These are phyloP conservation scores for Euphrasia arctica DNA, from an alignment of 305 asterid genomes.

Conservation along the genomic window DNA sequence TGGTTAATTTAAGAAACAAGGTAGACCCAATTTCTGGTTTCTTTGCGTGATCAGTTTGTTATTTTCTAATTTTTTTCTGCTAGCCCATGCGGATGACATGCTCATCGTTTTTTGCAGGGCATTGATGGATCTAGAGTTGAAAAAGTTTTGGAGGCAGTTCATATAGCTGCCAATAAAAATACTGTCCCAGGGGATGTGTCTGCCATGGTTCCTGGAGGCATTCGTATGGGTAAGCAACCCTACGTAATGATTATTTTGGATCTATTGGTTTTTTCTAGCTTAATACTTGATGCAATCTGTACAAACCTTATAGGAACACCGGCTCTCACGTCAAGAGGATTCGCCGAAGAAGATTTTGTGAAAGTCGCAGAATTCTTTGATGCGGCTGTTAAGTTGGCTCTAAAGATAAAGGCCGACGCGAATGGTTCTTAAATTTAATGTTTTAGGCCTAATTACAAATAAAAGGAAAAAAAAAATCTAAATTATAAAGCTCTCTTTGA, in stretches of 20 bases:
- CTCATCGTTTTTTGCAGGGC: slow-evolving; percentile 45
- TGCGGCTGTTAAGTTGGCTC: slow-evolving; percentile 84
- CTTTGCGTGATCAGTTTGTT: slow-evolving; percentile 9
- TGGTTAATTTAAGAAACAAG: slow-evolving; percentile 78
- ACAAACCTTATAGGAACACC: slow-evolving; percentile 62
- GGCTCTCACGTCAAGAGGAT: slow-evolving; percentile 93
- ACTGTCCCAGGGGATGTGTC: slow-evolving; percentile 98
- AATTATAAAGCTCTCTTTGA: no score
- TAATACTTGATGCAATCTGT: slow-evolving; percentile 19
- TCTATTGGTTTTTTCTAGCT: slow-evolving; percentile 4
- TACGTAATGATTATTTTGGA: not conserved
- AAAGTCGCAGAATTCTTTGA: slow-evolving; percentile 88
- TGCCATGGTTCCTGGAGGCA: slow-evolving; percentile 99
- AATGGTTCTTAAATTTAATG: slow-evolving; percentile 42
- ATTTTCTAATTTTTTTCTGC: slow-evolving; percentile 6
- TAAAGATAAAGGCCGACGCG: slow-evolving; percentile 70
- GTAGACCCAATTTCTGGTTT: slow-evolving; percentile 27
- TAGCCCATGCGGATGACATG: not conserved
- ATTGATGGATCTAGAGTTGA: slow-evolving; percentile 97
- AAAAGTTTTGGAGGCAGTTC: slow-evolving; percentile 86
- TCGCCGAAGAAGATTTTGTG: slow-evolving; percentile 69
- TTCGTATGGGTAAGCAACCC: slow-evolving; percentile 77
- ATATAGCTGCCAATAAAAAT: slow-evolving; percentile 93
- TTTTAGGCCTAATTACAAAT: not conserved
- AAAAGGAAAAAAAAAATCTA: not conserved